Conservation (phyloP, 75 land plant genomes). For the Picea glauca region DNA sequence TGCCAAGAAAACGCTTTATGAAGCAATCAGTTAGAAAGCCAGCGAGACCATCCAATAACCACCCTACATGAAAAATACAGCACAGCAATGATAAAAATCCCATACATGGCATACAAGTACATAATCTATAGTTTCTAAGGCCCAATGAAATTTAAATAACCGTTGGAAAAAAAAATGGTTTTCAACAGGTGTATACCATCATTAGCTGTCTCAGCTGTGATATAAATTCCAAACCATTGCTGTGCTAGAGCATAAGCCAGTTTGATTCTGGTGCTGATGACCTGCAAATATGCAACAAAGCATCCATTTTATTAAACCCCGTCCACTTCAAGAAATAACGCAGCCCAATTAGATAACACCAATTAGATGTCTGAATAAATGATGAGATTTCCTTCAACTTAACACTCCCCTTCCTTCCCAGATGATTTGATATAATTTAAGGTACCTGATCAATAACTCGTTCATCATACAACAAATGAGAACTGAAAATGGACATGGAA, state of each 20-base stretch:
- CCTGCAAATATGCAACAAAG: constrained; percentile 32
- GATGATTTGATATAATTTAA: not conserved
- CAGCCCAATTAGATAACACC: not conserved
- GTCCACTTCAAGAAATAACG: no score
- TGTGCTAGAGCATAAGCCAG: constrained; percentile 91
- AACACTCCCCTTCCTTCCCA: not conserved
- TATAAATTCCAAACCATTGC: constrained; percentile 98
- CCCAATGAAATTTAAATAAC: not conserved
- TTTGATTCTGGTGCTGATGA: constrained; percentile 80
- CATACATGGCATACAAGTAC: not conserved
- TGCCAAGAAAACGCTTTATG: constrained; percentile 81
- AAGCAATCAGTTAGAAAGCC: constrained; percentile 79
- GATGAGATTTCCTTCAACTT: not conserved
- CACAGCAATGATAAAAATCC: not conserved
- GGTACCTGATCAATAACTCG: constrained; percentile 90
- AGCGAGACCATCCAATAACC: constrained; percentile 94
- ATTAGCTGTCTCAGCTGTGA: constrained; percentile 72
- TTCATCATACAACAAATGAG: constrained; percentile 88
- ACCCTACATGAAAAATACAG: constrained; percentile 38
- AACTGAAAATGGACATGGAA: constrained; percentile 73
- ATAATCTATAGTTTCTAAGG: not conserved
- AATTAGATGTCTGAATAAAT: not conserved
- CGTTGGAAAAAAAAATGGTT: not conserved
- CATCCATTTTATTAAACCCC: constrained; percentile 10
- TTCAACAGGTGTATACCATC: constrained; percentile 61